Conservation (phyloP, 768 basidiomycete genomes). For the Serendipita sp. region DNA sequence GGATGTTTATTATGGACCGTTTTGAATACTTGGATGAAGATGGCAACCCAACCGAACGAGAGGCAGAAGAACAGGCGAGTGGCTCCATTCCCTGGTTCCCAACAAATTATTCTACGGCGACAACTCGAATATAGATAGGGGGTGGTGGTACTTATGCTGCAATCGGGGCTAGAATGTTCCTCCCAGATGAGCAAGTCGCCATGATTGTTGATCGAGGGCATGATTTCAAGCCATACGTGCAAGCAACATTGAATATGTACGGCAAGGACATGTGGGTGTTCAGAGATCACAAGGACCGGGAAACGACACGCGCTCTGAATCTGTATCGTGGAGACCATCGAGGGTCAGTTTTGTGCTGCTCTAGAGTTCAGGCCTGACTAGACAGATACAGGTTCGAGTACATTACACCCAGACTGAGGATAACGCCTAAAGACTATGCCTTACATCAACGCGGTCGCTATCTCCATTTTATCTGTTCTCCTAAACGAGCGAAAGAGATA, state of each 20-base stretch:
- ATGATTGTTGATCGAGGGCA: slow-evolving; percentile 73
- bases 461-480: slow-evolving; percentile 79
- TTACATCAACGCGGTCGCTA: slow-evolving; percentile 31
- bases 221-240: slow-evolving; percentile 52
- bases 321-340: slow-evolving; percentile 56
- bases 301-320: slow-evolving; percentile 62
- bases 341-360: slow-evolving; percentile 29
- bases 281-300: slow-evolving; percentile 34
- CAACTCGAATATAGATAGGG: slow-evolving; percentile 41
- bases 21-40: slow-evolving; percentile 45
- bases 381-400: slow-evolving; percentile 50
- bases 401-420: slow-evolving; percentile 48
- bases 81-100: background rate
- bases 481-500: slow-evolving; percentile 48
- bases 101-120: background rate
- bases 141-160: slow-evolving; percentile 70
- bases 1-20: slow-evolving; percentile 83
- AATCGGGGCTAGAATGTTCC: slow-evolving; percentile 56
- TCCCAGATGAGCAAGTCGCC: slow-evolving; percentile 27
- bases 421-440: slow-evolving; percentile 53
- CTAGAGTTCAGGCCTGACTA: background rate
- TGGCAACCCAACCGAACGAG: slow-evolving; percentile 34
- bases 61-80: slow-evolving; percentile 32
- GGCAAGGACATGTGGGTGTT: slow-evolving; percentile 68
- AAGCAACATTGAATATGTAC: slow-evolving; percentile 38